Conservation (phyloP, 768 basidiomycete species). For the Atractiella rhizophila region DNA sequence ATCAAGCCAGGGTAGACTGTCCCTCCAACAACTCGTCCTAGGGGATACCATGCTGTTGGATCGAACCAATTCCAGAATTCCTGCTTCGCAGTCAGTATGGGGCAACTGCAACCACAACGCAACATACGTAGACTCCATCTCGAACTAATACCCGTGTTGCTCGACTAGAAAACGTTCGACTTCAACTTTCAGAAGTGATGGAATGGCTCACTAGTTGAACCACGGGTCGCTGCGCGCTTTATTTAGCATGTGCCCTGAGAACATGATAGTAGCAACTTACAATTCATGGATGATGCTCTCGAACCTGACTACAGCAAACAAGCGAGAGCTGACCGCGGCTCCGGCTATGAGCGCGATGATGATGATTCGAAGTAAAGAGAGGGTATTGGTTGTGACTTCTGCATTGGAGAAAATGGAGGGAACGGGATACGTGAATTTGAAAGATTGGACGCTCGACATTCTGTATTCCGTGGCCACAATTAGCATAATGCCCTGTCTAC, state of each 20-base stretch:
- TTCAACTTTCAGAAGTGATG: constrained; percentile 8
- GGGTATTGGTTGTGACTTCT: constrained; percentile 2
- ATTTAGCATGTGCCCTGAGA: neutral
- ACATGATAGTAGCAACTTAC: constrained; percentile 29
- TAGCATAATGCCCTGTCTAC: neutral
- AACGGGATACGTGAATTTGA: constrained; percentile 9
- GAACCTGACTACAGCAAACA: constrained; percentile 92
- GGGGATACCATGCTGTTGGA: constrained; percentile 96
- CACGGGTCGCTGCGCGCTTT: neutral
- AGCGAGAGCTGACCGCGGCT: constrained; percentile 51
- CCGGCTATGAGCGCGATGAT: constrained; percentile 73
- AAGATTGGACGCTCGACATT: neutral
- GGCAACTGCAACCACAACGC: constrained; percentile 32
- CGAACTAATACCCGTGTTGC: constrained; percentile 74
- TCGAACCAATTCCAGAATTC: constrained; percentile 99
- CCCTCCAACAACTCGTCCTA: constrained; percentile 91
- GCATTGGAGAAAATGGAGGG: neutral
- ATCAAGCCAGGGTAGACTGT: constrained; percentile 96
- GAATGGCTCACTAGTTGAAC: neutral
- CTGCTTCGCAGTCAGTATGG: constrained; percentile 25
- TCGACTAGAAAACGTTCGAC: constrained; percentile 31
- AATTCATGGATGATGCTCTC: constrained; percentile 99
- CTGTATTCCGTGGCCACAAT: neutral
- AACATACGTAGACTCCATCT: constrained; percentile 88
- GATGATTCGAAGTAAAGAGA: constrained; percentile 62